These are phyloP conservation scores for Apiotrichum sp. DNA, from an alignment of 1,284 basidiomycete genomes.

Conservation along the genomic window DNA sequence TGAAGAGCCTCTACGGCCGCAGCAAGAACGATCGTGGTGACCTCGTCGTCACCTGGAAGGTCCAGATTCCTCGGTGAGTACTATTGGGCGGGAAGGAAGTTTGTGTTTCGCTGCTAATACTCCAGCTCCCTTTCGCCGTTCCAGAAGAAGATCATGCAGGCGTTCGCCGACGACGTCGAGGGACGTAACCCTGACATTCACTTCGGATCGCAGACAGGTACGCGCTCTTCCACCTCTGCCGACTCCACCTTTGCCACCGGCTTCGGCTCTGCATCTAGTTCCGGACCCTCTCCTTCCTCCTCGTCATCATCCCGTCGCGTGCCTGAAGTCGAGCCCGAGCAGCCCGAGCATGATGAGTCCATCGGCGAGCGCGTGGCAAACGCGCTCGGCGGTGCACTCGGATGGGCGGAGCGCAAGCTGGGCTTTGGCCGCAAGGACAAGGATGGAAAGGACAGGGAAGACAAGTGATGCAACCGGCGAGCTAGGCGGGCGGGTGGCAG, in stretches of 20 bases:
- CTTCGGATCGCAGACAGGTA: conserved; percentile 19
- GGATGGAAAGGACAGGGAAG: background rate
- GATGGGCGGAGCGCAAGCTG: conserved; percentile 33
- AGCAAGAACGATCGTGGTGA: conserved; percentile 62
- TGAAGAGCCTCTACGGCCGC: conserved; percentile 62
- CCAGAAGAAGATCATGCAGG: conserved; percentile 80
- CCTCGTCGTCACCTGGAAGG: conserved; percentile 80
- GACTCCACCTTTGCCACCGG: background rate
- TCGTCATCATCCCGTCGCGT: conserved; percentile 6
- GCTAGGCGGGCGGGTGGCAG: background rate
- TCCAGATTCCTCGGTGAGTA: conserved; percentile 81
- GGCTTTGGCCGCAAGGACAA: conserved; percentile 16
- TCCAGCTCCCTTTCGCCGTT: conserved; percentile 68
- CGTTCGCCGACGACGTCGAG: conserved; percentile 88
- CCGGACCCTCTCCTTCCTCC: background rate
- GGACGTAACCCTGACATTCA: conserved; percentile 52
- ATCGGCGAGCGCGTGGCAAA: conserved; percentile 28
- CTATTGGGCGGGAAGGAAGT: too few species aligned
- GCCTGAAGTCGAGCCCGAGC: conserved; percentile 7
- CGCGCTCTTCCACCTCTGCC: background rate
- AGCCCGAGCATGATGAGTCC: background rate
- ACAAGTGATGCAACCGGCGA: background rate
- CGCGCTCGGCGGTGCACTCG: conserved; percentile 34
- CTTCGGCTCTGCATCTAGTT: conserved; percentile 7
- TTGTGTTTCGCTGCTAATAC: too few species aligned